Conservation (phyloP, 2,329 filamentous ascomycete species). For the Apiospora saccharicola region DNA sequence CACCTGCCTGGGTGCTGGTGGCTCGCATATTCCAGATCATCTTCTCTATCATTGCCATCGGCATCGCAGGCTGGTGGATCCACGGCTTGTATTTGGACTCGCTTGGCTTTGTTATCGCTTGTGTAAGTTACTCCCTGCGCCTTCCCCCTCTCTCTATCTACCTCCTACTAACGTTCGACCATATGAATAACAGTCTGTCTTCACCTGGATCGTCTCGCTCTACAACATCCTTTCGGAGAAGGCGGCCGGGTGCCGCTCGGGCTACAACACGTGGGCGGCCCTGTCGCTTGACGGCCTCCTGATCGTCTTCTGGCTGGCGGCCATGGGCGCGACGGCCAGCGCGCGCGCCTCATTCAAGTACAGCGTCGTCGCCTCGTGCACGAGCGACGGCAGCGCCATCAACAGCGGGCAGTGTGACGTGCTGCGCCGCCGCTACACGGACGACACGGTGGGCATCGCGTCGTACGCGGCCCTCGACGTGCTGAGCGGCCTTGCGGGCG, state of each 20-base stretch:
- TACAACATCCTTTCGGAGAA: constrained; percentile 54
- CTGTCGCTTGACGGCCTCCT: constrained; percentile 53
- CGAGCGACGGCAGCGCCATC: constrained; percentile 48
- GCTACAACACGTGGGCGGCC: constrained; percentile 55
- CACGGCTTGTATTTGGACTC: constrained; percentile 49
- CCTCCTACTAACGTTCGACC: background rate
- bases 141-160: background rate
- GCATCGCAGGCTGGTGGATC: constrained; percentile 50
- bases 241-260: constrained; percentile 40
- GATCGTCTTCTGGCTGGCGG: constrained; percentile 56
- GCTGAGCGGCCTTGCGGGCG: constrained; percentile 50
- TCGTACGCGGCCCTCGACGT: constrained; percentile 44
- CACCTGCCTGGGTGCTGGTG: constrained; percentile 53
- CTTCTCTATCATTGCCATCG: constrained; percentile 52
- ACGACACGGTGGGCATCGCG: constrained; percentile 41
- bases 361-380: constrained; percentile 41
- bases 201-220: constrained; percentile 54
- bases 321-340: constrained; percentile 50
- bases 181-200: constrained; percentile 44
- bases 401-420: constrained; percentile 48
- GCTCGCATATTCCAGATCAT: constrained; percentile 51
- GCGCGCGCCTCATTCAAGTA: constrained; percentile 47
- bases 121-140: constrained; percentile 42
- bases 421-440: constrained; percentile 35
- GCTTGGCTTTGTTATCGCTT: constrained; percentile 50